Conservation (phyloP, 228 moss, liverwort and hornwort genomes). For the Sphagnum fallax region DNA sequence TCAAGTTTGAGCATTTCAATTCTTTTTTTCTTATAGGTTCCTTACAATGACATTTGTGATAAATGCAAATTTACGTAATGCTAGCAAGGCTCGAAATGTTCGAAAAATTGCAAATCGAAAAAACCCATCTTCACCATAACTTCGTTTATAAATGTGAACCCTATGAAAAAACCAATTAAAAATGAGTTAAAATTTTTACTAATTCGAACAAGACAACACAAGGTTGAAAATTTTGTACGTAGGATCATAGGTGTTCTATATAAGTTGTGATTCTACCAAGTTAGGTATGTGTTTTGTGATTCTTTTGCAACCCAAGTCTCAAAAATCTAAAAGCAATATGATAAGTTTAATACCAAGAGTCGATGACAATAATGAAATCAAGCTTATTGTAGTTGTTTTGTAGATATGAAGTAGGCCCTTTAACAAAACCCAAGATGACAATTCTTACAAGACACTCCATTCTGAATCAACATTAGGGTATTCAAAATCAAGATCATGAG, state of each 20-base stretch:
- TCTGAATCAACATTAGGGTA: not conserved
- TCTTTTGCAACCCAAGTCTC: slow-evolving; percentile 10
- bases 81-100: slow-evolving; percentile 61
- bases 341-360: not conserved
- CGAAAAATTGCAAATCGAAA: slow-evolving; percentile 66
- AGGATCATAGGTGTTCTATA: not conserved
- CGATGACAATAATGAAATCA: not conserved
- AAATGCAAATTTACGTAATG: slow-evolving; percentile 52
- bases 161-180: slow-evolving; percentile 12
- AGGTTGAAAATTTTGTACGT: slow-evolving; percentile 28
- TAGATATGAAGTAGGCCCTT: not conserved
- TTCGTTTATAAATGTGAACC: slow-evolving; percentile 56
- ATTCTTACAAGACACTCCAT: not conserved
- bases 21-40: too few relatives aligned
- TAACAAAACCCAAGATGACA: not conserved
- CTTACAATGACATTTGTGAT: slow-evolving; percentile 77
- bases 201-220: not conserved
- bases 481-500: not conserved
- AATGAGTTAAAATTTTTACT: not conserved
- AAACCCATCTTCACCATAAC: slow-evolving; percentile 31
- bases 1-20: not conserved
- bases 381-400: not conserved
- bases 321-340: not conserved
- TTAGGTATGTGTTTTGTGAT: slow-evolving; percentile 50
- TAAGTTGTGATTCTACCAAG: slow-evolving; percentile 29